These are phyloP conservation scores for Colletotrichum lentis DNA, from an alignment of 2,329 filamentous ascomycete genomes.

Conservation along the genomic window DNA sequence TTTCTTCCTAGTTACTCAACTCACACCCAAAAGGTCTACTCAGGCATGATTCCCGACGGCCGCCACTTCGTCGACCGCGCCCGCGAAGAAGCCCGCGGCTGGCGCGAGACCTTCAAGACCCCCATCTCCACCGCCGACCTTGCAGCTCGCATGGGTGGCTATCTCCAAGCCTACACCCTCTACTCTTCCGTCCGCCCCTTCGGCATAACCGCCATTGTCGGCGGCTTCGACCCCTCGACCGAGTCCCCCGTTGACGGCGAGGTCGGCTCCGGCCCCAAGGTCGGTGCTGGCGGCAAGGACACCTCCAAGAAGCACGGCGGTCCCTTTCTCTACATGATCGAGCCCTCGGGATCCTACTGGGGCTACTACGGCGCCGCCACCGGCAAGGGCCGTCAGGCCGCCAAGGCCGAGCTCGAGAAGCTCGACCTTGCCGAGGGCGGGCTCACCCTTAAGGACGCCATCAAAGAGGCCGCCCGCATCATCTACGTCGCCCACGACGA, in stretches of 20 bases:
- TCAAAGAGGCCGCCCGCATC: conserved; percentile 96
- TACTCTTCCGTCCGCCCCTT: conserved; percentile 97
- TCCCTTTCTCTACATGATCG: conserved; percentile 97
- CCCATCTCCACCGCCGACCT: conserved; percentile 90
- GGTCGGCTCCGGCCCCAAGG: conserved; percentile 80
- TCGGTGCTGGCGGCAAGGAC: conserved; percentile 85
- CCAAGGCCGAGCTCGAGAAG: conserved; percentile 98
- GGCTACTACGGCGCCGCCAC: conserved; percentile 98
- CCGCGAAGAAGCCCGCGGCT: conserved; percentile 89
- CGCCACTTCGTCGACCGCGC: conserved; percentile 94
- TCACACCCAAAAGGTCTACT: conserved; percentile 74
- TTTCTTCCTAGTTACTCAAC: not conserved
- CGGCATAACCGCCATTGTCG: conserved; percentile 93
- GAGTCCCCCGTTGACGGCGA: conserved; percentile 89
- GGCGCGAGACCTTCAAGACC: conserved; percentile 93
- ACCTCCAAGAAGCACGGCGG: conserved; percentile 80
- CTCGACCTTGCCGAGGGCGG: conserved; percentile 82
- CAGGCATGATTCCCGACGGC: conserved; percentile 92
- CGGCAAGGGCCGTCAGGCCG: conserved; percentile 94
- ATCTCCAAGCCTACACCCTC: conserved; percentile 96
- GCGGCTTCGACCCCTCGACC: conserved; percentile 89
- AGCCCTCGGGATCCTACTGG: conserved; percentile 97
- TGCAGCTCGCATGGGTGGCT: conserved; percentile 91
- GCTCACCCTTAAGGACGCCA: conserved; percentile 82
- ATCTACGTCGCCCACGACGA: conserved; percentile 98